These are phyloP conservation scores for Oleoguttula mirabilis DNA, from an alignment of 495 filamentous ascomycete species.

Conservation along the genomic window DNA sequence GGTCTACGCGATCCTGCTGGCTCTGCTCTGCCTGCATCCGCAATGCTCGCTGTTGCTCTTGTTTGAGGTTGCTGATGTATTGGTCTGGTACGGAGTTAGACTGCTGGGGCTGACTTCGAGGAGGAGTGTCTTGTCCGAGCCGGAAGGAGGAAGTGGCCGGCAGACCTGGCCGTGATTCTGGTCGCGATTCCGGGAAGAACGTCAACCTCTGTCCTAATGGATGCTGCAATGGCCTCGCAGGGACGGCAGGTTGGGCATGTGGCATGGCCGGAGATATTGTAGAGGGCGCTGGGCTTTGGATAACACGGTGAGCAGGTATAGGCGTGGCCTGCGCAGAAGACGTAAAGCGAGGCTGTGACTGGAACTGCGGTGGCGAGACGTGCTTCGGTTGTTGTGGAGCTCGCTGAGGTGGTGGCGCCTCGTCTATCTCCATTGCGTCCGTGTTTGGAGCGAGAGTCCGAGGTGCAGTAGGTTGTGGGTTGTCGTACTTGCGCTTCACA, in stretches of 20 bases:
- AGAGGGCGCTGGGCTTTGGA: conserved; percentile 14
- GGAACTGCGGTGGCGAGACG: conserved; percentile 21
- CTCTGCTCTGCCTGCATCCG: conserved; percentile 14
- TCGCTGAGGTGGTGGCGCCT: conserved; percentile 23
- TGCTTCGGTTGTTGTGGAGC: conserved; percentile 14
- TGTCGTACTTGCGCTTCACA: conserved; percentile 49
- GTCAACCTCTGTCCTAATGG: conserved; percentile 7
- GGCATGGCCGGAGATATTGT: conserved; percentile 5
- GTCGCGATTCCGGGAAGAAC: conserved; percentile 11
- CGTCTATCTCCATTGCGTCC: conserved; percentile 43
- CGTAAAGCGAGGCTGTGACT: conserved; percentile 20
- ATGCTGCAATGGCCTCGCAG: conserved; percentile 8
- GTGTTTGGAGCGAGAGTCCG: conserved; percentile 49
- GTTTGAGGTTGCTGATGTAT: conserved; percentile 3
- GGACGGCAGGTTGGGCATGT: not conserved
- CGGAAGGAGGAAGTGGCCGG: not conserved
- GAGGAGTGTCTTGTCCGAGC: conserved; percentile 1
- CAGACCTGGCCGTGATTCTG: conserved; percentile 8
- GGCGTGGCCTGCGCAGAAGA: conserved; percentile 18
- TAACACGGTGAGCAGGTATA: conserved; percentile 12
- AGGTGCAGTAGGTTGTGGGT: conserved; percentile 43
- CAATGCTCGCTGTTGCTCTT: conserved; percentile 14
- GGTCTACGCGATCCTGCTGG: conserved; percentile 11
- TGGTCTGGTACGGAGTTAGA: not conserved
- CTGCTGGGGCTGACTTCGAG: conserved; percentile 12